Base-by-base conservation (phyloP, 768 basidiomycete species). In the Krasilnikovozyma curviuscula region DNA sequence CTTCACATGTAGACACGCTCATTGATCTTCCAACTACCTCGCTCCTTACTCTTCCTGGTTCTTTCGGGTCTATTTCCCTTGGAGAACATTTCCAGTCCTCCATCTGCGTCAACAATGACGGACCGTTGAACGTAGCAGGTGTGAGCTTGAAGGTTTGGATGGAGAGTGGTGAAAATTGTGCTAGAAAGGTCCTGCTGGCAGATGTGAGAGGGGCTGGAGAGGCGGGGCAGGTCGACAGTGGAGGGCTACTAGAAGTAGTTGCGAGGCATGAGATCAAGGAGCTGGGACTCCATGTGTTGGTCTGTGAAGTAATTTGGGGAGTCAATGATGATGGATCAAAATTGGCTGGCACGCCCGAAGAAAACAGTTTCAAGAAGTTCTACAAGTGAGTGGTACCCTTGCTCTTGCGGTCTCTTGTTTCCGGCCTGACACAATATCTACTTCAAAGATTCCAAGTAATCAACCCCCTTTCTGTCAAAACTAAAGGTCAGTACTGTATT, bases 391-490 rank as follows among this genome's bases (percentile, higher is more conserved):
- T 72, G 1, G 4, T 32, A 24, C 3, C 19, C 29, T 13, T 27
- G n/a, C 30, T 28, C 25, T 24, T 16, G 37, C 37, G 12, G 29
- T 33, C 25, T 14, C 9, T 38, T 27, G 16, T 10, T 7, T 37
- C 21, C 8, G 30, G 8, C 23, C n/a, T 18, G 5, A 25, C 23
- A 30, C 21, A n/a, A 19, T 29, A 23, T 35, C 32, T 50, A 32
- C 40, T 10, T 13, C 14, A 14, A 30, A 52, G 41, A 7, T 48
- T 19, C 48, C 55, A 91, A 84, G 85, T 88, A 23, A 80, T 78
- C n/a, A 89, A 91, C 56, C 89, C 89, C 1, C 68, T 95, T 13
- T 84, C 84, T 0, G 88, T 95, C 49, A 91, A 91, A 65, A 93
- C 88, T 13, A 89, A 89, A 63, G 27, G 18, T 29, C 1, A 8